A percentile compares a stretch with the other conserved stretches of the same genome.
These are phyloP conservation scores for Pseudocercospora fuligena DNA, from an alignment of 2,329 filamentous ascomycete species.

Conservation along the genomic window DNA sequence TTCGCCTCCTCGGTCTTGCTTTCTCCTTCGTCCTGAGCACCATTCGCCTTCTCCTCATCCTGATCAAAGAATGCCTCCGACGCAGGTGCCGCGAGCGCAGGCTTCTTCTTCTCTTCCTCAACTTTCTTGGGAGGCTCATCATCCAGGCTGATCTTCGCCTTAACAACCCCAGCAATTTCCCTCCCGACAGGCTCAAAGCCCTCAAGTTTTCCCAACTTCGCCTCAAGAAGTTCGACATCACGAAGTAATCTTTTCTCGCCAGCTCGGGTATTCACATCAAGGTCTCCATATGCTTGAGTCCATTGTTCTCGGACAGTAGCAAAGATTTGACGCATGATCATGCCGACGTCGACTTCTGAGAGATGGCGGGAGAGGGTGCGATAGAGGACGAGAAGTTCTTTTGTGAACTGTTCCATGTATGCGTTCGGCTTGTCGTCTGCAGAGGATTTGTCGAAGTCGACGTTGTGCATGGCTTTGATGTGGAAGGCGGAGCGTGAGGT, in stretches of 20 bases:
- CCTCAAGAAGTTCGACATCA: slow-evolving; percentile 75
- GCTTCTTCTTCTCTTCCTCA: slow-evolving; percentile 9
- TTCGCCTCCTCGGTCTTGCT: neutral
- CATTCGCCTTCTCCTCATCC: slow-evolving; percentile 17
- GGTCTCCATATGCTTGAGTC: slow-evolving; percentile 69
- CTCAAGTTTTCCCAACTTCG: slow-evolving; percentile 75
- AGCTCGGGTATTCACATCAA: slow-evolving; percentile 66
- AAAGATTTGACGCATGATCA: slow-evolving; percentile 89
- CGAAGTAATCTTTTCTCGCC: slow-evolving; percentile 79
- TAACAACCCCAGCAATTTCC: slow-evolving; percentile 41
- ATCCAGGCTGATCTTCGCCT: slow-evolving; percentile 55
- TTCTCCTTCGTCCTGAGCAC: slow-evolving; percentile 3
- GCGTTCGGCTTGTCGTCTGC: slow-evolving; percentile 52
- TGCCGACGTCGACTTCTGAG: slow-evolving; percentile 72
- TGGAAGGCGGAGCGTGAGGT: slow-evolving; percentile 74
- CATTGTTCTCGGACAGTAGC: slow-evolving; percentile 80
- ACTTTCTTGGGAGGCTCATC: slow-evolving; percentile 15
- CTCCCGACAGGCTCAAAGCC: slow-evolving; percentile 71
- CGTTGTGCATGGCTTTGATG: slow-evolving; percentile 72
- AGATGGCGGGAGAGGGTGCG: slow-evolving; percentile 83
- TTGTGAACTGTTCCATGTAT: slow-evolving; percentile 86
- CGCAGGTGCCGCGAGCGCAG: neutral
- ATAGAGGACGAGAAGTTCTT: slow-evolving; percentile 83
- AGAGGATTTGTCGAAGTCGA: slow-evolving; percentile 70
- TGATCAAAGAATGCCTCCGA: slow-evolving; percentile 16